These are phyloP conservation scores for Fusarium chuoi DNA, from an alignment of 2,329 filamentous ascomycete genomes.

Conservation along the genomic window DNA sequence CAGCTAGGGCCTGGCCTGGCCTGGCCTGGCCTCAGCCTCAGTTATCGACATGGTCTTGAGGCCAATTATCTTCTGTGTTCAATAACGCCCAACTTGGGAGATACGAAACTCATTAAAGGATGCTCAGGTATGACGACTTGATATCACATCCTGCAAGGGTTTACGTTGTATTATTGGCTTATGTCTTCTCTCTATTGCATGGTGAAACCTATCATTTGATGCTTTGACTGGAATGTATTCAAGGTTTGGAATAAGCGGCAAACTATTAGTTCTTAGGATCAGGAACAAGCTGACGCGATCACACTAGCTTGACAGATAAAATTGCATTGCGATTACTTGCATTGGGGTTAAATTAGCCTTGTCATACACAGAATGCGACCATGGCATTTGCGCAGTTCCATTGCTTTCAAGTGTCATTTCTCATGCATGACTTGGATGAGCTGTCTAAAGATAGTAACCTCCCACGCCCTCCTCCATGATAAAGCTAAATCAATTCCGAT, in stretches of 20 bases:
- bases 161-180: neutral
- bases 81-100: neutral
- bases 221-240: neutral
- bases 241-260: constrained; percentile 9
- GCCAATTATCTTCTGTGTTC: constrained; percentile 10
- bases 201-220: constrained; percentile 14
- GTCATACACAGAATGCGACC: neutral
- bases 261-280: neutral
- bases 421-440: constrained; percentile 9
- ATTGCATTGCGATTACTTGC: constrained; percentile 8
- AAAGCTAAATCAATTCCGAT: constrained; percentile 14
- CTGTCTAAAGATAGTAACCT: constrained; percentile 33
- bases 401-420: constrained; percentile 12
- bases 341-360: constrained; percentile 6
- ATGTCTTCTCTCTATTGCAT: neutral
- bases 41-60: neutral
- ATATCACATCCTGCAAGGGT: neutral
- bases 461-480: constrained; percentile 13
- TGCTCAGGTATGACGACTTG: neutral
- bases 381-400: neutral
- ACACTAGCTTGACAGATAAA: neutral
- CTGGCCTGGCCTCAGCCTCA: constrained; percentile 17
- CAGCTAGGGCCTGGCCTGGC: neutral
- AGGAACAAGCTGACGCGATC: neutral
- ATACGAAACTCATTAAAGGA: neutral